Conservation (phyloP, 257 asterid species). For the Plantago ovata region DNA sequence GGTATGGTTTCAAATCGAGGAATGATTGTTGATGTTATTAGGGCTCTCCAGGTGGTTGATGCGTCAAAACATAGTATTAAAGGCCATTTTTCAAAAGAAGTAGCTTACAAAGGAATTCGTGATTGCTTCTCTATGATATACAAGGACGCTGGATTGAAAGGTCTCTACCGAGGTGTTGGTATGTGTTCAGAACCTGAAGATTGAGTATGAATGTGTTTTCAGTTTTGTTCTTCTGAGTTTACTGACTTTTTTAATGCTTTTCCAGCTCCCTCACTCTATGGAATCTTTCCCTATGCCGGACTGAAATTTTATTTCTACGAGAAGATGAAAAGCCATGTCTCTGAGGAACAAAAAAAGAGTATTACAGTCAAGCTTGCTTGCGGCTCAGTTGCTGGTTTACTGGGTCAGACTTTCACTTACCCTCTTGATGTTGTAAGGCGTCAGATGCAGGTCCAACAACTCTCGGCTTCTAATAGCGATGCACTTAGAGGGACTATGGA, state of each 20-base stretch:
- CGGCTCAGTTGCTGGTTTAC: slow-evolving; percentile 88
- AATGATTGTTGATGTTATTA: slow-evolving; percentile 26
- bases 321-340: slow-evolving; percentile 84
- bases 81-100: slow-evolving; percentile 36
- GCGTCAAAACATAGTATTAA: slow-evolving; percentile 39
- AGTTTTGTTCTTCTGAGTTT: not conserved
- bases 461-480: slow-evolving; percentile 36
- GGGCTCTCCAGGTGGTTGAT: slow-evolving; percentile 55
- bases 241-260: slow-evolving; percentile 15
- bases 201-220: slow-evolving; percentile 1
- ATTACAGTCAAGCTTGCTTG: slow-evolving; percentile 77
- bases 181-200: slow-evolving; percentile 22
- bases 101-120: slow-evolving; percentile 63
- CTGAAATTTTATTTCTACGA: slow-evolving; percentile 88
- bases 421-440: slow-evolving; percentile 93
- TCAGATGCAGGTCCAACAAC: slow-evolving; percentile 95
- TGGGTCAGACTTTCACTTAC: slow-evolving; percentile 94
- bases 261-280: slow-evolving; percentile 89
- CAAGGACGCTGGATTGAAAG: slow-evolving; percentile 73
- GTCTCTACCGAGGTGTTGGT: slow-evolving; percentile 94
- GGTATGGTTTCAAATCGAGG: not conserved
- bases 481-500: slow-evolving; percentile 57
- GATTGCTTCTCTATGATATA: slow-evolving; percentile 84
- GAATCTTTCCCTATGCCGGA: slow-evolving; percentile 94
- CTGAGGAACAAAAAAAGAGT: slow-evolving; percentile 63